Evolutionary conservation across 345 rosid species (phyloP).

Genomic region (Euclidium syriacum): DNA sequence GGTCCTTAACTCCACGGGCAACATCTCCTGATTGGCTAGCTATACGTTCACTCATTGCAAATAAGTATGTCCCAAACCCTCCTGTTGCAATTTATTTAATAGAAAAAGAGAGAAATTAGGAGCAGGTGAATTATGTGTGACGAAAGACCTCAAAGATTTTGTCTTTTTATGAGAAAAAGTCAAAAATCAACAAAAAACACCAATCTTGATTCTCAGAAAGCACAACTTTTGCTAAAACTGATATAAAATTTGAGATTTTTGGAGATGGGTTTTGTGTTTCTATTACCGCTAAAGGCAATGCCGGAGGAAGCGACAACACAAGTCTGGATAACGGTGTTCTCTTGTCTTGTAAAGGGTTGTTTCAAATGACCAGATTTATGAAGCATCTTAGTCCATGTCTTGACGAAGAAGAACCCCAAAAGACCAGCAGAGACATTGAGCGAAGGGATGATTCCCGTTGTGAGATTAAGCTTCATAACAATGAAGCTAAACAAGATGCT

Average conservation of each 20-base stretch:
- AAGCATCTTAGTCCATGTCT: slow-evolving; percentile 57
- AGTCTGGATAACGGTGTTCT: slow-evolving; percentile 83
- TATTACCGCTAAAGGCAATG: slow-evolving; percentile 86
- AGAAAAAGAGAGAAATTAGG: not conserved
- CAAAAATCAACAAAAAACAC: slow-evolving; percentile 2
- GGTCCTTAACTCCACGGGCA: slow-evolving; percentile 47
- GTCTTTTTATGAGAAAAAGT: slow-evolving; percentile 7
- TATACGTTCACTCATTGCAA: slow-evolving; percentile 64
- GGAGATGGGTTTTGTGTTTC: not conserved
- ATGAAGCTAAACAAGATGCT: slow-evolving; percentile 57
- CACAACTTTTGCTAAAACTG: too few relatives aligned
- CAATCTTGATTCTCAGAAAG: slow-evolving; percentile 11
- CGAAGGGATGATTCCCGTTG: slow-evolving; percentile 70
- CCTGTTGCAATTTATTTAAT: slow-evolving; percentile 34
- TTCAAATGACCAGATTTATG: slow-evolving; percentile 43
- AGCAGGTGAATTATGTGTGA: slow-evolving; percentile 13
- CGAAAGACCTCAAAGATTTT: slow-evolving; percentile 2
- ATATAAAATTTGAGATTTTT: not conserved
- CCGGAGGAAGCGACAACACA: slow-evolving; percentile 92
- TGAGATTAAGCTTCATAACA: slow-evolving; percentile 61
- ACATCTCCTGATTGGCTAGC: slow-evolving; percentile 54
- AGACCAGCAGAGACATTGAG: slow-evolving; percentile 70
- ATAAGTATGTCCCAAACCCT: slow-evolving; percentile 71
- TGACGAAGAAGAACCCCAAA: slow-evolving; percentile 60
- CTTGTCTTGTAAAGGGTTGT: slow-evolving; percentile 83